phyloP scores from a whole-genome alignment of 1,284 basidiomycete species.

The Microbotryum intermedium region DNA sequence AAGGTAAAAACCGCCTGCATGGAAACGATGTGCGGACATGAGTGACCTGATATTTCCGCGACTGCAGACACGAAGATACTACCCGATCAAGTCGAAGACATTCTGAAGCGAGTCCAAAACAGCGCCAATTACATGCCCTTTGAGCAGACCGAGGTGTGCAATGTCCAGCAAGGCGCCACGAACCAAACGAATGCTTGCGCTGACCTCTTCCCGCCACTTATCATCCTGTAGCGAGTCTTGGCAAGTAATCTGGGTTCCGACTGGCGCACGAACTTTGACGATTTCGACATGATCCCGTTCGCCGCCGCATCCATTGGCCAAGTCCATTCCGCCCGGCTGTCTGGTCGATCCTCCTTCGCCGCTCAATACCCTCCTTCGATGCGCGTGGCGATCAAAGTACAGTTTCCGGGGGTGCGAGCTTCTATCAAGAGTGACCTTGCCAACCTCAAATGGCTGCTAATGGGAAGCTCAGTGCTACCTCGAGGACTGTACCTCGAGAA shows the following conservation, averaged over 20 bases:
- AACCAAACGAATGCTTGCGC: not conserved
- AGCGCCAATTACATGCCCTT: constrained; percentile 98
- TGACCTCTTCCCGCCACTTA: not conserved
- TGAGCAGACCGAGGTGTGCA: constrained; percentile 84
- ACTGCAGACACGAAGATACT: constrained; percentile 69
- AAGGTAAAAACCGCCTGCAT: constrained; percentile 51
- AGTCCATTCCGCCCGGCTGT: constrained; percentile 71
- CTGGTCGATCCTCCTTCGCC: constrained; percentile 30
- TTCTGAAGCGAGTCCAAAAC: constrained; percentile 85
- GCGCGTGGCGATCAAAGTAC: constrained; percentile 82
- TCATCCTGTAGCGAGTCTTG: constrained; percentile 55
- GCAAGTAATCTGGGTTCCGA: constrained; percentile 60
- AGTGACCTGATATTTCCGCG: not conserved
- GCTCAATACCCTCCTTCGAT: constrained; percentile 40
- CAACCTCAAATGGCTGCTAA: constrained; percentile 75
- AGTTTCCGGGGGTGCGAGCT: constrained; percentile 83
- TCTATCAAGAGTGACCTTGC: constrained; percentile 81
- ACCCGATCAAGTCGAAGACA: constrained; percentile 77
- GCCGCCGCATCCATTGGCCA: constrained; percentile 97
- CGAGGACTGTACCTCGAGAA: constrained; percentile 81
- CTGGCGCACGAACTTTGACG: constrained; percentile 63
- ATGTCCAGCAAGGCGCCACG: no score
- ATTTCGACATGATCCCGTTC: constrained; percentile 79
- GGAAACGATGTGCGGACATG: not conserved
- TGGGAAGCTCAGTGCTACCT: constrained; percentile 70